A percentile compares a stretch with the other conserved stretches of the same genome.
Evolutionary conservation across 768 basidiomycete genomes (phyloP).

Genomic region (Amanita rubescens): DNA sequence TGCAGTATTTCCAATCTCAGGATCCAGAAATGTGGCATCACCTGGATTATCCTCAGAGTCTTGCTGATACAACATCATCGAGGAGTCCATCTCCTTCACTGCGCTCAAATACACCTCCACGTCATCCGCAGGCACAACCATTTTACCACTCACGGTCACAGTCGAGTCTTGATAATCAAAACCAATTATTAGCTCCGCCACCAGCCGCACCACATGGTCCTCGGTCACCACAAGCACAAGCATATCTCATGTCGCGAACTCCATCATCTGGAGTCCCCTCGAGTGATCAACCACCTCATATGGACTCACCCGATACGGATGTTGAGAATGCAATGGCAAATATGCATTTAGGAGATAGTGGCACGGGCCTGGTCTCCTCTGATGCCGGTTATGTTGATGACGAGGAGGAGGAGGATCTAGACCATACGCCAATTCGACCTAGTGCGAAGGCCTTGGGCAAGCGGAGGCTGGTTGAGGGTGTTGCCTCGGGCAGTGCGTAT

Average conservation of each 20-base stretch:
- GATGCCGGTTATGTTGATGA: constrained; percentile 12
- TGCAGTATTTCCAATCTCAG: constrained; percentile 28
- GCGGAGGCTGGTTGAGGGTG: constrained; percentile 48
- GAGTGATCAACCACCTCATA: constrained; percentile 3
- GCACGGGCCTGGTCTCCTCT: background rate
- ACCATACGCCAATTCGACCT: constrained; percentile 43
- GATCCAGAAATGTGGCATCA: constrained; percentile 19
- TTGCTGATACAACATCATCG: constrained; percentile 30
- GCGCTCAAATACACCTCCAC: constrained; percentile 33
- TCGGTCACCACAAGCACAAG: constrained; percentile 49
- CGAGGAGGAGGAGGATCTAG: constrained; percentile 25
- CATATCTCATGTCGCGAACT: constrained; percentile 46
- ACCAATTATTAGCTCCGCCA: constrained; percentile 47
- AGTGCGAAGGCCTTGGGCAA: constrained; percentile 90
- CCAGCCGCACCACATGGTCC: constrained; percentile 67
- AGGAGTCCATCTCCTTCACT: constrained; percentile 36
- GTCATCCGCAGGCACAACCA: constrained; percentile 15
- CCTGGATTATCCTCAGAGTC: constrained; percentile 2
- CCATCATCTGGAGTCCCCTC: constrained; percentile 57
- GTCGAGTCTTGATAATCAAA: constrained; percentile 14
- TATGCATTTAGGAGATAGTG: constrained; percentile 12
- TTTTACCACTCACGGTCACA: constrained; percentile 5
- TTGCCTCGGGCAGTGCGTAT: background rate
- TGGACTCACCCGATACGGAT: constrained; percentile 6
- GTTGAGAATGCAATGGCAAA: constrained; percentile 15